These are phyloP conservation scores for Penicillium psychrofluorescens DNA, from an alignment of 495 filamentous ascomycete species.

Conservation along the genomic window DNA sequence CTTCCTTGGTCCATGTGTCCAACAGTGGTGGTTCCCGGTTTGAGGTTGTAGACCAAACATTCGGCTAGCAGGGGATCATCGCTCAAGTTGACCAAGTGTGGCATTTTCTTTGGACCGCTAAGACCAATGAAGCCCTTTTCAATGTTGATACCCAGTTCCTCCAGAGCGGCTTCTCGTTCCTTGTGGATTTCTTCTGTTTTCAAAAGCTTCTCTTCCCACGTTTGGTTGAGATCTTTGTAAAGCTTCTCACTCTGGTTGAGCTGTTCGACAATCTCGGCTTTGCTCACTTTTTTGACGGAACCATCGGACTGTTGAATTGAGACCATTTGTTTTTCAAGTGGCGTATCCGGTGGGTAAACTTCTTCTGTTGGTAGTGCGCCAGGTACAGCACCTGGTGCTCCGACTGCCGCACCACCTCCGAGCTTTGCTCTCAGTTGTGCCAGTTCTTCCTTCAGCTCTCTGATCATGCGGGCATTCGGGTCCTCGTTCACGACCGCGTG, in stretches of 20 bases:
- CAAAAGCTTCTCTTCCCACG: constrained; percentile 93
- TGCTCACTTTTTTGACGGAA: constrained; percentile 87
- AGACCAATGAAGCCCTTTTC: constrained; percentile 96
- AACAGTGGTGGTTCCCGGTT: constrained; percentile 86
- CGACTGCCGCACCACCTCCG: constrained; percentile 52
- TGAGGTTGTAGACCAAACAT: constrained; percentile 97
- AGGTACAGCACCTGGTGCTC: constrained; percentile 29
- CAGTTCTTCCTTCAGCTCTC: constrained; percentile 94
- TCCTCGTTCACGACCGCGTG: constrained; percentile 99
- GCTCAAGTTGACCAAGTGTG: constrained; percentile 94
- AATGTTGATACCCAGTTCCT: constrained; percentile 97
- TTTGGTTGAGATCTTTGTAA: constrained; percentile 93
- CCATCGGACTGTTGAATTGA: constrained; percentile 86
- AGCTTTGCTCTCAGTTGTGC: constrained; percentile 82
- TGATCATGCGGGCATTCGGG: constrained; percentile 97
- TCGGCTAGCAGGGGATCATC: constrained; percentile 94
- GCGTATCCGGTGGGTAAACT: constrained; percentile 83
- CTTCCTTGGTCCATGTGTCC: constrained; percentile 81
- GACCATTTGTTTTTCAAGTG: constrained; percentile 90
- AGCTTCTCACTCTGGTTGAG: constrained; percentile 93
- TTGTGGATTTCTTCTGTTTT: constrained; percentile 97
- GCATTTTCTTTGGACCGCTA: constrained; percentile 97
- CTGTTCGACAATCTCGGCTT: constrained; percentile 96
- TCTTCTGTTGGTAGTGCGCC: constrained; percentile 55
- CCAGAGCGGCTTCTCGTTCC: constrained; percentile 88